Evolutionary conservation across 164 flowering plant genomes (phyloP).

Genomic region (Hamamelis virginiana): DNA sequence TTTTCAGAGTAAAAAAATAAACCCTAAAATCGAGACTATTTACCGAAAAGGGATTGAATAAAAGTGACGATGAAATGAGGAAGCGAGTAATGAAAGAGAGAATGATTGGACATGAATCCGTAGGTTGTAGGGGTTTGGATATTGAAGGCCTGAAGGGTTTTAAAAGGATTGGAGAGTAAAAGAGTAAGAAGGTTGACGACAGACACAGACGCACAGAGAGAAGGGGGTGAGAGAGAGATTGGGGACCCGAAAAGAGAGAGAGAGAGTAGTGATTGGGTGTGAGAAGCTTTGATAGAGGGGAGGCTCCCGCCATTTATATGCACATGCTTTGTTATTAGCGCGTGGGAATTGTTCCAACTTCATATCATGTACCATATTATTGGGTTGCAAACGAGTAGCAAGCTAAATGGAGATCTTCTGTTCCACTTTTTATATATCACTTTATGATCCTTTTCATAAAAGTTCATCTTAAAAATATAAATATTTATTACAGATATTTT

Average conservation of each 20-base stretch:
- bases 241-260: constrained; percentile 5
- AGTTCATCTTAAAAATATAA: no score
- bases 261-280: constrained; percentile 19
- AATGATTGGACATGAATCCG: neutral
- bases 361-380: no score
- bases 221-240: neutral
- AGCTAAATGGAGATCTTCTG: no score
- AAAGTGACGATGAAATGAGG: neutral
- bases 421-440: no score
- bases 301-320: constrained; percentile 48
- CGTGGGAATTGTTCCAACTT: no score
- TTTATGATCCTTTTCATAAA: no score
- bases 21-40: constrained; percentile 25
- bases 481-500: no score
- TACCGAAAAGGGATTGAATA: neutral
- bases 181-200: constrained; percentile 15
- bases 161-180: constrained; percentile 19
- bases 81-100: no score
- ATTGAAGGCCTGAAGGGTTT: constrained; percentile 24
- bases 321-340: neutral
- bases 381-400: no score
- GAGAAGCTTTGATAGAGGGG: constrained; percentile 2
- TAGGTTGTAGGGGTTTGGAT: neutral
- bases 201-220: no score
- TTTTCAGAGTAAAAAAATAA: constrained; percentile 4